Conservation (phyloP, 1,284 basidiomycete species). For the Heterobasidion parviporum region DNA sequence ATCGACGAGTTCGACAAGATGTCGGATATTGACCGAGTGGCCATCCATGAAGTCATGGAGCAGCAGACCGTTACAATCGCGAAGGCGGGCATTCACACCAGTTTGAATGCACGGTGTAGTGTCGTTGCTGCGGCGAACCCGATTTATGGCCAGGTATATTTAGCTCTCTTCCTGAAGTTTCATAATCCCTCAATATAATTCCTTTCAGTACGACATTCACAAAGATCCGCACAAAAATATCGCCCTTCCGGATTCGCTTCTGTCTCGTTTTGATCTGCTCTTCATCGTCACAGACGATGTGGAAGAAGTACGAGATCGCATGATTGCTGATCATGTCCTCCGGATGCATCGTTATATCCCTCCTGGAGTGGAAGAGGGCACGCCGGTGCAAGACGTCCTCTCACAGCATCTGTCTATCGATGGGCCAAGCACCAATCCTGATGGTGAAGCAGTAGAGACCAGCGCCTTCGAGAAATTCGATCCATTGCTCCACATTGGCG, state of each 20-base stretch:
- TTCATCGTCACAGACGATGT: constrained; percentile 99
- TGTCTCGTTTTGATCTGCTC: constrained; percentile 98
- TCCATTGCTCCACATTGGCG: constrained; percentile 87
- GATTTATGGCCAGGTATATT: constrained; percentile 83
- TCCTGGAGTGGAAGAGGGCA: constrained; percentile 93
- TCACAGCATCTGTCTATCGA: constrained; percentile 85
- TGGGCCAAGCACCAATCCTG: constrained; percentile 50
- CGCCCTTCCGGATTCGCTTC: constrained; percentile 93
- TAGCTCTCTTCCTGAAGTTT: neutral
- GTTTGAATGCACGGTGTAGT: constrained; percentile 94
- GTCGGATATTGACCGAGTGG: constrained; percentile 98
- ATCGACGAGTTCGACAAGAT: constrained; percentile 99
- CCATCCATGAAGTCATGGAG: constrained; percentile 99
- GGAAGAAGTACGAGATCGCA: constrained; percentile 89
- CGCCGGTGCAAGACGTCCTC: constrained; percentile 83
- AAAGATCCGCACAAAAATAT: constrained; percentile 99
- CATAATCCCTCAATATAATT: neutral
- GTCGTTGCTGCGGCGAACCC: constrained; percentile 99
- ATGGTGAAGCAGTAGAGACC: constrained; percentile 56
- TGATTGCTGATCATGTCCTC: constrained; percentile 96
- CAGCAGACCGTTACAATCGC: constrained; percentile 99
- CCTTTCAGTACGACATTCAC: constrained; percentile 91
- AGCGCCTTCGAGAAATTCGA: constrained; percentile 96
- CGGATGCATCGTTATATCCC: constrained; percentile 97
- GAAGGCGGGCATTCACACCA: constrained; percentile 98